Base-by-base conservation (phyloP, 495 filamentous ascomycete genomes). In the Hypomontagnella monticulosa region DNA sequence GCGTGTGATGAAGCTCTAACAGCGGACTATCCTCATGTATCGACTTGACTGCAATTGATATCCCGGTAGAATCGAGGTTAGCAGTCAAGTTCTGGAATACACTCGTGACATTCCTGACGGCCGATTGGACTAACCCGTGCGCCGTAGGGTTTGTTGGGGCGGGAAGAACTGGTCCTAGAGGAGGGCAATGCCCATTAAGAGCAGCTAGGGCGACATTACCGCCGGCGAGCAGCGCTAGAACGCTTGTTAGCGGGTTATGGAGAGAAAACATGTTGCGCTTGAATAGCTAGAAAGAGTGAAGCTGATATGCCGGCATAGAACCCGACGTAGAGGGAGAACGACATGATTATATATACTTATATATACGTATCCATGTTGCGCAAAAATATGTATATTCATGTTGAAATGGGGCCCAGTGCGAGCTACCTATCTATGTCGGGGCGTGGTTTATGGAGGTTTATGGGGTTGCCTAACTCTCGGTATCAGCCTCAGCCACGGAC, bases 11-110 rank as follows among this genome's bases (percentile, higher is more conserved):
- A 30, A 73, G 71, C 37, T 76, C 68, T 4, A 78, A 50, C 5
- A 79, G 55, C 7, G 66, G 66, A 7, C 41, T 43, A 4, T 42
- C 51, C 50, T 79, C 75, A 47, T 79, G 73, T 56, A 78, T 70
- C 0, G 77, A 79, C 53, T 76, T 73, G 18, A 74, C 73, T 8
- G 61, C 71, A 8, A 79, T 53, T 0, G 76, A 75, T 38, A 77
- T 50, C 3, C 75, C 76, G 0, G 76, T 73, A 19, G 64, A 36
- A 36, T 75, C 67, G 15, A 73, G 54, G 2, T 41, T 36, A 14
- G 49, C 43, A 4, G 64, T 71, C 15, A 63, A 10, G n/a, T 66
- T 61, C 3, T 70, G 41, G 40, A 76, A 53, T 7, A 14, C 18
- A 15, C 42, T 34, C 7, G 60, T 51, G 9, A 71, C 23, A 33